These are phyloP conservation scores for Dovyalis caffra DNA, from an alignment of 345 rosid genomes.

Conservation along the genomic window DNA sequence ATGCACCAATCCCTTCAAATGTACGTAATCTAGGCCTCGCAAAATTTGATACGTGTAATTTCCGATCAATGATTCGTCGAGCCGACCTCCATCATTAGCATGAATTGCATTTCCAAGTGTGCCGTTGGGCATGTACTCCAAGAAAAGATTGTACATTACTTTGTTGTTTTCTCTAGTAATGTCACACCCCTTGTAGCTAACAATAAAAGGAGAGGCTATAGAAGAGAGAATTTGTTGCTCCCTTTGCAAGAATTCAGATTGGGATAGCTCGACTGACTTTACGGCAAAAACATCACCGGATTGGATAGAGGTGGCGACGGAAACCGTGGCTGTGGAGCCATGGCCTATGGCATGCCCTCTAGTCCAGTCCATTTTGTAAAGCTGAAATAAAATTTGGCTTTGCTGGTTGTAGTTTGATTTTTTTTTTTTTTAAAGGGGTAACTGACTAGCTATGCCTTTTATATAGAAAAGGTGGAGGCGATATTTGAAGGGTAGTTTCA, in stretches of 20 bases:
- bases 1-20: slow-evolving; percentile 56
- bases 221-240: slow-evolving; percentile 56
- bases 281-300: slow-evolving; percentile 56
- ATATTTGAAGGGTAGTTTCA: neutral
- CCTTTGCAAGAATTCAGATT: slow-evolving; percentile 49
- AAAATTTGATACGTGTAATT: slow-evolving; percentile 52
- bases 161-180: slow-evolving; percentile 35
- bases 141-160: slow-evolving; percentile 50
- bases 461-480: slow-evolving; percentile 2
- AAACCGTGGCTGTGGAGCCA: slow-evolving; percentile 79
- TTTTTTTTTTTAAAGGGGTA: neutral
- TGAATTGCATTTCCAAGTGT: slow-evolving; percentile 39
- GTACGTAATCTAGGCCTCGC: slow-evolving; percentile 59
- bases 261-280: slow-evolving; percentile 50
- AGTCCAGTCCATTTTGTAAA: slow-evolving; percentile 56
- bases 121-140: slow-evolving; percentile 69
- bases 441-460: neutral
- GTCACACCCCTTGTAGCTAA: slow-evolving; percentile 59
- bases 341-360: slow-evolving; percentile 62
- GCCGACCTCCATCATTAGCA: slow-evolving; percentile 39
- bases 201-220: slow-evolving; percentile 45
- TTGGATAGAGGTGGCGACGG: slow-evolving; percentile 36
- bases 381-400: neutral
- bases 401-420: neutral
- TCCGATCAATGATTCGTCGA: slow-evolving; percentile 39